Percentiles rank a stretch among this genome's conserved stretches.
Evolutionary conservation across 2,329 filamentous ascomycete species (phyloP).

Genomic region (Aspergillus felis): DNA sequence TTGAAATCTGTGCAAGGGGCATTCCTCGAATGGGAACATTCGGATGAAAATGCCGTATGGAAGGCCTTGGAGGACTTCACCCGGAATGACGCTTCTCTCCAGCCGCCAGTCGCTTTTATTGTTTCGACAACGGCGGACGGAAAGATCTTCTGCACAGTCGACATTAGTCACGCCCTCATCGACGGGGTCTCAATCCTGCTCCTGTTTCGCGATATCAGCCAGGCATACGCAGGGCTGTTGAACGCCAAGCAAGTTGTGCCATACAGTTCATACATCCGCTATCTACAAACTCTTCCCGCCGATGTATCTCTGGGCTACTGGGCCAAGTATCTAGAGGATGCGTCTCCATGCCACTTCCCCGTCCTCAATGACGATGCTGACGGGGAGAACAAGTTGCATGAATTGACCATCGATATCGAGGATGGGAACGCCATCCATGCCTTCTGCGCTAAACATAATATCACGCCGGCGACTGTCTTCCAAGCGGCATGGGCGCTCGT

Average conservation of each 20-base stretch:
- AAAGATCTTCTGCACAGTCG: background rate
- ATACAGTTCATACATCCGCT: background rate
- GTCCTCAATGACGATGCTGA: background rate
- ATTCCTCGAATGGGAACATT: background rate
- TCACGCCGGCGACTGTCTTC: slow-evolving; percentile 6
- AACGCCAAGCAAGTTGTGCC: background rate
- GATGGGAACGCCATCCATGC: background rate
- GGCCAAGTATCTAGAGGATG: background rate
- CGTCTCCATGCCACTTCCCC: background rate
- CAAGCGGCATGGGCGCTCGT: slow-evolving; percentile 21
- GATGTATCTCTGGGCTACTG: slow-evolving; percentile 23
- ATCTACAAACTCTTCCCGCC: background rate
- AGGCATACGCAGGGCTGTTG: background rate
- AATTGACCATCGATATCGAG: background rate
- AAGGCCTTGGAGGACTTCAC: background rate
- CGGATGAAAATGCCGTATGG: background rate
- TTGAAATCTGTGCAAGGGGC: background rate
- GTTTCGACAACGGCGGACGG: background rate
- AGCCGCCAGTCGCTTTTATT: background rate
- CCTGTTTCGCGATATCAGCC: background rate
- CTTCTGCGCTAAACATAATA: background rate
- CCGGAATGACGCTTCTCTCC: background rate
- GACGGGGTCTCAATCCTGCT: slow-evolving; percentile 2
- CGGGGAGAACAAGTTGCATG: background rate
- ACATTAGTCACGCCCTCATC: slow-evolving; percentile 2